Evolutionary conservation across 2,329 filamentous ascomycete genomes (phyloP).

Genomic region (Fusarium hostae): DNA sequence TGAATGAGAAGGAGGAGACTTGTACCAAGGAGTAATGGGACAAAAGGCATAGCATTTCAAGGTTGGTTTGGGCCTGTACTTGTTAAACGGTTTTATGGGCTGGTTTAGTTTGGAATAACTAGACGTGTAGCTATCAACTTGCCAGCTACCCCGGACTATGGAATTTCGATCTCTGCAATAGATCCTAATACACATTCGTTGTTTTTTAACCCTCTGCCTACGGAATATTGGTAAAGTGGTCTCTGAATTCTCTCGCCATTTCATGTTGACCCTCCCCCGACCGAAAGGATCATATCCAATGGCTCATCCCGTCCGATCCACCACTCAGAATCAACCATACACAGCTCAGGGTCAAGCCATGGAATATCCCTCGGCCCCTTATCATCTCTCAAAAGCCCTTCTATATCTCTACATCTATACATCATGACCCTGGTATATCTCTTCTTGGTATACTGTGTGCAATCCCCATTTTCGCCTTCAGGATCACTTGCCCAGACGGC

Average conservation of each 20-base stretch:
- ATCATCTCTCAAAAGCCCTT: neutral
- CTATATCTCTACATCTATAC: neutral
- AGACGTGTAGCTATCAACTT: fast-evolving
- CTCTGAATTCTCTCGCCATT: neutral
- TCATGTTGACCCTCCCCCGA: neutral
- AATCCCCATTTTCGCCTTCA: neutral
- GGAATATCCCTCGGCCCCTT: neutral
- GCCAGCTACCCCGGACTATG: too few species aligned
- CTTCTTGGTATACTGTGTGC: fast-evolving
- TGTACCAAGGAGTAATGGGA: neutral
- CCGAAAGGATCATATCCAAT: neutral
- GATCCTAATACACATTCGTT: fast-evolving
- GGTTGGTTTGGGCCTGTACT: fast-evolving
- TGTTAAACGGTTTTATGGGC: fast-evolving
- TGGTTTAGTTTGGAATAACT: too few species aligned
- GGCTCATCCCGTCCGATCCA: neutral
- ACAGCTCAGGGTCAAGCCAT: neutral
- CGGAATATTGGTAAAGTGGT: too few species aligned
- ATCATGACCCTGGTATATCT: neutral
- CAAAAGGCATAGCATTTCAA: fast-evolving
- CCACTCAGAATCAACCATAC: neutral
- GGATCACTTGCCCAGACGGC: neutral
- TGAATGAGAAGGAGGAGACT: neutral
- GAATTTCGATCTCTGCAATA: neutral
- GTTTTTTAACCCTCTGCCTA: fast-evolving